These are phyloP conservation scores for Metschnikowia cubensis DNA, from an alignment of 805 yeast species.

Conservation along the genomic window DNA sequence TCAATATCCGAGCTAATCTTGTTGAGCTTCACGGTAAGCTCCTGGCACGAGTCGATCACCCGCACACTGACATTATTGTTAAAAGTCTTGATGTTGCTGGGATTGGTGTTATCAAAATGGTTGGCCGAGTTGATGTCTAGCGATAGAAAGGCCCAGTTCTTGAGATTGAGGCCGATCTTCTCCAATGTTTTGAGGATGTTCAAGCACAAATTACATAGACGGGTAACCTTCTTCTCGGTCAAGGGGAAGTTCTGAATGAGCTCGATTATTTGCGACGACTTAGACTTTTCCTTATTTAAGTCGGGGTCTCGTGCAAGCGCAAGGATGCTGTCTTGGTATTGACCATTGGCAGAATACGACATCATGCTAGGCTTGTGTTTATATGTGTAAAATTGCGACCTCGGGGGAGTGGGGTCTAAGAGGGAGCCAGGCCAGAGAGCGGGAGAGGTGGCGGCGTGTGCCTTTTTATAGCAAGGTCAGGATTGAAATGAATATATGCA, in stretches of 20 bases:
- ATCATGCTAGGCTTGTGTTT: neutral
- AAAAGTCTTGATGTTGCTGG: constrained; percentile 30
- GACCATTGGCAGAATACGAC: constrained; percentile 1
- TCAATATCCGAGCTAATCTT: constrained; percentile 45
- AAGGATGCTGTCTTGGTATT: constrained; percentile 46
- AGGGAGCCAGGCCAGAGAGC: neutral
- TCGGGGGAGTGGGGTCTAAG: neutral
- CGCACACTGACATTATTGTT: constrained; percentile 52
- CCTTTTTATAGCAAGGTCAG: neutral
- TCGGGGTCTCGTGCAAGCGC: constrained; percentile 46
- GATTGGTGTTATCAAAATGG: constrained; percentile 26
- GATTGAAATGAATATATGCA: neutral
- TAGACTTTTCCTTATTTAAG: constrained; percentile 39
- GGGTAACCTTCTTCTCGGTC: constrained; percentile 41
- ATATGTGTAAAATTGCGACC: neutral
- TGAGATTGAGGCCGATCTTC: constrained; percentile 42
- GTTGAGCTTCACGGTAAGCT: constrained; percentile 39
- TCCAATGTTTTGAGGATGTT: constrained; percentile 49
- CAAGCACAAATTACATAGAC: constrained; percentile 46
- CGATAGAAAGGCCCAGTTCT: constrained; percentile 55
- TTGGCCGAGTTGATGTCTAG: constrained; percentile 45
- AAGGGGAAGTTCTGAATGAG: constrained; percentile 43
- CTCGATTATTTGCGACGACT: constrained; percentile 36
- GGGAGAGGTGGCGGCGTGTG: neutral
- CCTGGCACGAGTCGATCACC: constrained; percentile 49